Conservation (phyloP, 768 basidiomycete species). For the Pulveroboletus frians region DNA sequence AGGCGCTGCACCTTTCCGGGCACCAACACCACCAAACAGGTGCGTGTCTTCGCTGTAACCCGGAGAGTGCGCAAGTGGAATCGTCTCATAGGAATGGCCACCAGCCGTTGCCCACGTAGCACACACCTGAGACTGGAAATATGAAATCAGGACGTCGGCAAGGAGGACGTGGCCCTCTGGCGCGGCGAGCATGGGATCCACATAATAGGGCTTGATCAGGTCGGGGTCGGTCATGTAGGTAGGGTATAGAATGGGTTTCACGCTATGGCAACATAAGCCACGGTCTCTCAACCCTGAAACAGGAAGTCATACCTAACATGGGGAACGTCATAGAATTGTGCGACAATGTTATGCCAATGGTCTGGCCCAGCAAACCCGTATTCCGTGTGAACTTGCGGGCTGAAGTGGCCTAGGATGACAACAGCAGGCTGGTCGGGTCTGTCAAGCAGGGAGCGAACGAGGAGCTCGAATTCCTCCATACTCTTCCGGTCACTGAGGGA, state of each 20-base stretch:
- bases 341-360: constrained; percentile 82
- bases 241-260: constrained; percentile 78
- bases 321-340: constrained; percentile 96
- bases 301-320: constrained; percentile 57
- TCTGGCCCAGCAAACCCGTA: constrained; percentile 89
- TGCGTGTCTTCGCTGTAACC: constrained; percentile 41
- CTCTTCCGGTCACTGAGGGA: constrained; percentile 55
- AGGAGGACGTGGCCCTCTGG: constrained; percentile 77
- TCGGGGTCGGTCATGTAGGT: constrained; percentile 73
- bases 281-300: background rate
- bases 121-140: constrained; percentile 88
- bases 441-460: constrained; percentile 86
- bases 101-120: constrained; percentile 72
- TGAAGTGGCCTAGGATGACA: constrained; percentile 92
- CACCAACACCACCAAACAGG: constrained; percentile 81
- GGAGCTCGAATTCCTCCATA: constrained; percentile 84
- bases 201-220: constrained; percentile 65
- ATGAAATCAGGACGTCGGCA: constrained; percentile 86
- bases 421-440: constrained; percentile 91
- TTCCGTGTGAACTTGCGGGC: constrained; percentile 71
- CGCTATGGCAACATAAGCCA: constrained; percentile 36
- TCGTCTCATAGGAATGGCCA: constrained; percentile 60
- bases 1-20: constrained; percentile 64
- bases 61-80: constrained; percentile 39
- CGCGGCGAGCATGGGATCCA: constrained; percentile 80